phyloP scores from a whole-genome alignment of 352 stramenopile species.

The Pythium diclinum region DNA sequence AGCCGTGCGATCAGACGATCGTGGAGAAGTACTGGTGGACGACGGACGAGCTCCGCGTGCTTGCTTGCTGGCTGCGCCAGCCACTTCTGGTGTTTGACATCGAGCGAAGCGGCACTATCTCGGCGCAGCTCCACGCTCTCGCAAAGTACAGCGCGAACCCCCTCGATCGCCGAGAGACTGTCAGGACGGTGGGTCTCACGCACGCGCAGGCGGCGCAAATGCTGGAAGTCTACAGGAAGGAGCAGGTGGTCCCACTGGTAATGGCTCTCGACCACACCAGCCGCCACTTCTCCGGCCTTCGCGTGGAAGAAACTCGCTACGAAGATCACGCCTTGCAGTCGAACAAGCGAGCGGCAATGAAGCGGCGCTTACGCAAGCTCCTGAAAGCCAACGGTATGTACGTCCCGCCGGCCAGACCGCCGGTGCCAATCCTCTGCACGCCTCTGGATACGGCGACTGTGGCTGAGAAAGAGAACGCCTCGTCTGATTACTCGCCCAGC shows the following conservation, averaged over 20 bases:
- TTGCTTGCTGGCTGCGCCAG: neutral
- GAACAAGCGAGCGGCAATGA: neutral
- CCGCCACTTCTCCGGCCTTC: neutral
- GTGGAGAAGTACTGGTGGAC: neutral
- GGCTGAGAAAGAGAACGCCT: too few species aligned
- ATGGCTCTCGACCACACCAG: neutral
- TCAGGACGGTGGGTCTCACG: neutral
- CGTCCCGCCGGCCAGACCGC: neutral
- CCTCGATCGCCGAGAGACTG: neutral
- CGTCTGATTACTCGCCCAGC: too few species aligned
- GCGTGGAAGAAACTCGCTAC: neutral
- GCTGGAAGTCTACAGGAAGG: neutral
- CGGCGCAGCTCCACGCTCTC: neutral
- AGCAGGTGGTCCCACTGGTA: neutral
- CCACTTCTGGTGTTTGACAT: neutral
- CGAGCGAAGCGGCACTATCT: neutral
- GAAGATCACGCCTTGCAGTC: neutral
- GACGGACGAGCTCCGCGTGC: neutral
- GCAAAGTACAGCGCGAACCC: neutral
- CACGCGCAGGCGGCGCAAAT: neutral
- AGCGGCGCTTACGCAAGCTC: neutral
- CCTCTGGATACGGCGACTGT: too few species aligned
- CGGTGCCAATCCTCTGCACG: too few species aligned
- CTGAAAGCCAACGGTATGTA: neutral
- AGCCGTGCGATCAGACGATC: neutral